Evolutionary conservation across 2,329 filamentous ascomycete species (phyloP).

Genomic region (Xylaria sp.): DNA sequence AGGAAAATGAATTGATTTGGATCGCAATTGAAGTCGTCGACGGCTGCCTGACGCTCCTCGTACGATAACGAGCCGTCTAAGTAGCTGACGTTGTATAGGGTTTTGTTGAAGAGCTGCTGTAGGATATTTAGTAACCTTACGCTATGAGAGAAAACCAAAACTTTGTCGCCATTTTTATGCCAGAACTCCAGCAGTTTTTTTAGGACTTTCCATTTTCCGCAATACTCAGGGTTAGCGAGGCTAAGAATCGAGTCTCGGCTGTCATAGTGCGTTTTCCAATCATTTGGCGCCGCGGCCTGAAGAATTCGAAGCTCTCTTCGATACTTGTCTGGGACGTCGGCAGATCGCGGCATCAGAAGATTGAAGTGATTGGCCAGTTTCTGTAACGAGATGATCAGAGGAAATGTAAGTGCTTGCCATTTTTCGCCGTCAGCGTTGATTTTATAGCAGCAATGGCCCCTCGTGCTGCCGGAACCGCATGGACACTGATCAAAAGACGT

Average conservation of each 20-base stretch:
- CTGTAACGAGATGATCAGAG: slow-evolving; percentile 82
- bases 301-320: slow-evolving; percentile 80
- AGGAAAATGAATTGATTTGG: slow-evolving; percentile 91
- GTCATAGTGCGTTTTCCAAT: slow-evolving; percentile 78
- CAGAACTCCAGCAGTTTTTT: slow-evolving; percentile 89
- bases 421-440: slow-evolving; percentile 69
- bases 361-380: slow-evolving; percentile 95
- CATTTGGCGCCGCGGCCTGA: slow-evolving; percentile 76
- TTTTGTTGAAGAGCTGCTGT: slow-evolving; percentile 85
- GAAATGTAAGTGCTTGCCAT: slow-evolving; percentile 86
- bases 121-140: slow-evolving; percentile 87
- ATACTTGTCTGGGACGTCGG: slow-evolving; percentile 77
- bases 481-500: slow-evolving; percentile 74
- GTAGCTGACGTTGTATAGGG: slow-evolving; percentile 90
- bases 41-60: slow-evolving; percentile 82
- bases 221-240: slow-evolving; percentile 88
- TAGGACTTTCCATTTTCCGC: slow-evolving; percentile 95
- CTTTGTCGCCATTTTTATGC: slow-evolving; percentile 91
- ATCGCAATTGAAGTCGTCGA: slow-evolving; percentile 92
- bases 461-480: slow-evolving; percentile 75
- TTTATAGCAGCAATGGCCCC: slow-evolving; percentile 83
- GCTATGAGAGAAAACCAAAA: slow-evolving; percentile 93
- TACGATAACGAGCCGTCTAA: slow-evolving; percentile 87
- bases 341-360: slow-evolving; percentile 77
- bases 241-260: slow-evolving; percentile 82